These are phyloP conservation scores for Borovskyia barvae DNA, from an alignment of 208 protist species.

Conservation along the genomic window DNA sequence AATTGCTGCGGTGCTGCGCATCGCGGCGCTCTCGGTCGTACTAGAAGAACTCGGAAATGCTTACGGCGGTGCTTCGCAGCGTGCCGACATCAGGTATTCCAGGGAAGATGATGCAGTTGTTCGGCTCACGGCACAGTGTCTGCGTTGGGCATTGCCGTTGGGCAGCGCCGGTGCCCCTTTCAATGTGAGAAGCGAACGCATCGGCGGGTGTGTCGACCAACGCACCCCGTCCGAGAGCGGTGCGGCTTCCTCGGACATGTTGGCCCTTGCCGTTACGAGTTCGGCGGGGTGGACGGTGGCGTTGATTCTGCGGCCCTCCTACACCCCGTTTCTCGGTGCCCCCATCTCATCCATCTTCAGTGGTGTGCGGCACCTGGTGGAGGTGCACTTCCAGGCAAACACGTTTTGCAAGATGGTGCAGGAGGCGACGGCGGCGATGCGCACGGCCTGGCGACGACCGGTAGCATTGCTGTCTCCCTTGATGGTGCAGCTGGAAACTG, in stretches of 20 bases:
- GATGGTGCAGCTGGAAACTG: slow-evolving; percentile 9
- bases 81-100: neutral
- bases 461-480: slow-evolving; percentile 6
- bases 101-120: neutral
- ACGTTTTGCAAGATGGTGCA: slow-evolving; percentile 18
- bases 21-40: slow-evolving; percentile 38
- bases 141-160: no score
- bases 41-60: slow-evolving; percentile 19
- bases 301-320: slow-evolving; percentile 35
- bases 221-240: neutral
- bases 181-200: neutral
- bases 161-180: neutral
- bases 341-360: slow-evolving; percentile 46
- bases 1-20: slow-evolving; percentile 31
- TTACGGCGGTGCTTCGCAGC: neutral
- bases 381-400: slow-evolving; percentile 23
- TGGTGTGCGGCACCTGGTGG: slow-evolving; percentile 45
- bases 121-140: slow-evolving; percentile 12
- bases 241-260: neutral
- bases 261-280: slow-evolving; percentile 39
- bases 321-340: slow-evolving; percentile 44
- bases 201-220: slow-evolving; percentile 16
- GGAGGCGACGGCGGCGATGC: slow-evolving; percentile 10
- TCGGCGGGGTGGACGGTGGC: slow-evolving; percentile 51
- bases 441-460: slow-evolving; percentile 4